Evolutionary conservation across 2,329 filamentous ascomycete species (phyloP).

Genomic region (Septoria linicola): DNA sequence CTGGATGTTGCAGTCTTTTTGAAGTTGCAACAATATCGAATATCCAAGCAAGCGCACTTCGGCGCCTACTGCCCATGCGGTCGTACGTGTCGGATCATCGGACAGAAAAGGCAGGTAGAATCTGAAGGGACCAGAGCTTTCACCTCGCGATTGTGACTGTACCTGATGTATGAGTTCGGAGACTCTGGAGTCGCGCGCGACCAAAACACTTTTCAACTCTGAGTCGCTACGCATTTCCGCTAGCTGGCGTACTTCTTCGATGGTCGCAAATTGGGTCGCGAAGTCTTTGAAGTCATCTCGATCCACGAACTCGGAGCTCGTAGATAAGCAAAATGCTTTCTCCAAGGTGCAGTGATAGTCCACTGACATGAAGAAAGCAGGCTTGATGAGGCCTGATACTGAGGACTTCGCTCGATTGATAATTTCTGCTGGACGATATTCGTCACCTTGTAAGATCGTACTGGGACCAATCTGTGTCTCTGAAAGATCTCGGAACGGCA

Average conservation of each 20-base stretch:
- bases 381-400: conserved; percentile 36
- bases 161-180: conserved; percentile 51
- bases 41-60: conserved; percentile 43
- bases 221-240: conserved; percentile 4
- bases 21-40: conserved; percentile 35
- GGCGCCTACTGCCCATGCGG: conserved; percentile 45
- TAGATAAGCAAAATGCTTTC: conserved; percentile 19
- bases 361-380: conserved; percentile 43
- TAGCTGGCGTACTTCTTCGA: conserved; percentile 10
- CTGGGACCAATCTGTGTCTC: conserved; percentile 9
- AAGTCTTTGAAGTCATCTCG: conserved; percentile 19
- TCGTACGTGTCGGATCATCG: conserved; percentile 45
- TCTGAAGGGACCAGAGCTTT: conserved; percentile 34
- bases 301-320: neutral
- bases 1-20: conserved; percentile 29
- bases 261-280: conserved; percentile 16
- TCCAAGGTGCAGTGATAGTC: conserved; percentile 36
- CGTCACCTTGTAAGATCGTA: conserved; percentile 36
- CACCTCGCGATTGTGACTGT: conserved; percentile 22
- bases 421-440: conserved; percentile 47
- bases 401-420: conserved; percentile 40
- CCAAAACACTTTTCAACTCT: conserved; percentile 3
- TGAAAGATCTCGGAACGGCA: conserved; percentile 67
- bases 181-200: conserved; percentile 19
- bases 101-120: conserved; percentile 67